Conservation (phyloP, 495 filamentous ascomycete genomes). For the Lepraria neglecta region DNA sequence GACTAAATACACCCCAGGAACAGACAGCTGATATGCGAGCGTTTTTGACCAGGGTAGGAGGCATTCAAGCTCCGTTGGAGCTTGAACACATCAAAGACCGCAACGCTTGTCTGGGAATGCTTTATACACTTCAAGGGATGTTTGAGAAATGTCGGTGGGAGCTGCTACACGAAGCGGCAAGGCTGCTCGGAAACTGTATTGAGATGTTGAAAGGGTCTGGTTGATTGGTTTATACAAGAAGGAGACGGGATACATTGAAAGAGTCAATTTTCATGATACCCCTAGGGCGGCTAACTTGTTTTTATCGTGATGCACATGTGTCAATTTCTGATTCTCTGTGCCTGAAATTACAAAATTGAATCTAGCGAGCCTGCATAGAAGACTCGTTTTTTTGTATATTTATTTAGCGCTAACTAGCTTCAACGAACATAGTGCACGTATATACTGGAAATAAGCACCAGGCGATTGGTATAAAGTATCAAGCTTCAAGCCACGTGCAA, state of each 20-base stretch:
- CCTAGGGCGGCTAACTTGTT: conserved; percentile 1
- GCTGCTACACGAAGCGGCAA: conserved; percentile 77
- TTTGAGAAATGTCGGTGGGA: conserved; percentile 87
- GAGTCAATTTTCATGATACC: conserved; percentile 17
- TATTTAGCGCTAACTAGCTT: not conserved
- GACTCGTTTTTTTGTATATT: not conserved
- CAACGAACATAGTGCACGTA: not conserved
- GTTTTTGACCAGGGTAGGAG: conserved; percentile 68
- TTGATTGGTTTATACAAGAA: not conserved
- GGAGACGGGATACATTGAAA: not conserved
- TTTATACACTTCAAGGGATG: conserved; percentile 74
- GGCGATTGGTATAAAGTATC: not conserved
- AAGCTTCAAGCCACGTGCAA: not conserved
- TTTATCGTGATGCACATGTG: conserved; percentile 9
- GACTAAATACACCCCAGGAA: conserved; percentile 52
- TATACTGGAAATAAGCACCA: not conserved
- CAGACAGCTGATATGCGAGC: conserved; percentile 70
- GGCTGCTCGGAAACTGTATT: conserved; percentile 74
- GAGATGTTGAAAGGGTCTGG: conserved; percentile 42
- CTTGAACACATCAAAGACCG: conserved; percentile 67
- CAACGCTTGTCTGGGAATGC: conserved; percentile 74
- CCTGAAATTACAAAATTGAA: not conserved
- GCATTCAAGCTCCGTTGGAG: conserved; percentile 72
- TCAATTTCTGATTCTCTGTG: not conserved
- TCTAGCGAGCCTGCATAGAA: not conserved